These are phyloP conservation scores for Sistotremastrum niveocremeum DNA, from an alignment of 768 basidiomycete species.

Conservation along the genomic window DNA sequence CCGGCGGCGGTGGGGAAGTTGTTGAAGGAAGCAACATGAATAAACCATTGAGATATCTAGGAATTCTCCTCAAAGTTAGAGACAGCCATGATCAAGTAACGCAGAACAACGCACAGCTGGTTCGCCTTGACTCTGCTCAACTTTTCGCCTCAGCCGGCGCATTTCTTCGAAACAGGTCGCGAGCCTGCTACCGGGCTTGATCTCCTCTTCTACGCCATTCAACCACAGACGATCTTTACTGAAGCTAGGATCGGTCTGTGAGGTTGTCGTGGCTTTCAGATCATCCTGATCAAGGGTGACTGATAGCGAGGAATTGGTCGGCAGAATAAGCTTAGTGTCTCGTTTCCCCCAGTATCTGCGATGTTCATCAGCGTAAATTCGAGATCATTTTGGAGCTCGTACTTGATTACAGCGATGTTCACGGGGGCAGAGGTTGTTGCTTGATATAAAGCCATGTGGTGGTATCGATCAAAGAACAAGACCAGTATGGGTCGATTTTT, in stretches of 20 bases:
- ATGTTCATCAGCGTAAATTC: slow-evolving; percentile 3
- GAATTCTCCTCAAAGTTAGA: slow-evolving; percentile 1
- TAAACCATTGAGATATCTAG: slow-evolving; percentile 54
- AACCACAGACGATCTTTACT: slow-evolving; percentile 79
- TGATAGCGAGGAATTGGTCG: slow-evolving; percentile 96
- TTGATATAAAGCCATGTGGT: slow-evolving; percentile 32
- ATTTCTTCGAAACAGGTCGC: slow-evolving; percentile 80
- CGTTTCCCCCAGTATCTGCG: slow-evolving; percentile 97
- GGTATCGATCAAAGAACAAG: no score
- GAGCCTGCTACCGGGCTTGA: slow-evolving; percentile 67
- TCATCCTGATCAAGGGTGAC: slow-evolving; percentile 96
- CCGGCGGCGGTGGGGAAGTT: slow-evolving; percentile 99
- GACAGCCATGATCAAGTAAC: slow-evolving; percentile 1
- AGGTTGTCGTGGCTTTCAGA: slow-evolving; percentile 85
- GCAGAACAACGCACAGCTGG: slow-evolving; percentile 41
- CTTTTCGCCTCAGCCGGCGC: slow-evolving; percentile 53
- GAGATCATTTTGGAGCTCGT: slow-evolving; percentile 10
- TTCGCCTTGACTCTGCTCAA: slow-evolving; percentile 56
- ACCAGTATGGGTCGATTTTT: no score
- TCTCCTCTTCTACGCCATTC: slow-evolving; percentile 84
- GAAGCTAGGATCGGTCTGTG: slow-evolving; percentile 68
- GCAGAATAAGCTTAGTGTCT: slow-evolving; percentile 86
- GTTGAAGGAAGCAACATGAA: slow-evolving; percentile 91
- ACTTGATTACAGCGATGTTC: slow-evolving; percentile 99
- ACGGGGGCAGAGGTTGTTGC: slow-evolving; percentile 89